phyloP scores from a whole-genome alignment of 805 yeast species.

The Saturnispora serradocipensis region DNA sequence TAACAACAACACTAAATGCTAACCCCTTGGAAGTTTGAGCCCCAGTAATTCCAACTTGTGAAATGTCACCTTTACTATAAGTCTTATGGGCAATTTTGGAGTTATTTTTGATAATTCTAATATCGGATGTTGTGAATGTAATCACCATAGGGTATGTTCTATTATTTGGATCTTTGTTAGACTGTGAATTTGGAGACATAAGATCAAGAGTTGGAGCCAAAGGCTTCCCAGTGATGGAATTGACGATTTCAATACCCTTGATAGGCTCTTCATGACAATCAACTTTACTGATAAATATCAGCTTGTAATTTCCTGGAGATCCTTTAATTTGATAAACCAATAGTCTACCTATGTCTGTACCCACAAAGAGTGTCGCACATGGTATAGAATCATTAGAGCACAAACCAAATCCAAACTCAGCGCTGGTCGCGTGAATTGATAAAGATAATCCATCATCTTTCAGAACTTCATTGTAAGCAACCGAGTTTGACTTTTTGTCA shows the following conservation, averaged over 20 bases:
- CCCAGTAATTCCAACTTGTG: conserved; percentile 45
- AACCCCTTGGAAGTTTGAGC: conserved; percentile 16
- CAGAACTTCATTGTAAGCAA: conserved; percentile 33
- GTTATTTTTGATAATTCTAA: conserved; percentile 54
- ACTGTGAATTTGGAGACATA: conserved; percentile 24
- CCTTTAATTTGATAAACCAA: conserved; percentile 60
- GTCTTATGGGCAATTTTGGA: conserved; percentile 56
- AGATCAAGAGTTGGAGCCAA: conserved; percentile 54
- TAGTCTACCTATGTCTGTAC: conserved; percentile 69
- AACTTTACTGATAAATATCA: conserved; percentile 39
- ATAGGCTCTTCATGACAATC: conserved; percentile 46
- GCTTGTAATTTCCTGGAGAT: conserved; percentile 51
- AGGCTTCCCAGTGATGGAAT: conserved; percentile 50
- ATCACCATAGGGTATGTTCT: conserved; percentile 54
- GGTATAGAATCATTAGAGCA: conserved; percentile 29
- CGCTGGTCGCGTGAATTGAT: conserved; percentile 37
- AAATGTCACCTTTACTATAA: conserved; percentile 41
- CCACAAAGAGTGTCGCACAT: conserved; percentile 65
- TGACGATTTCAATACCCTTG: conserved; percentile 47
- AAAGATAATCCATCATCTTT: conserved; percentile 23
- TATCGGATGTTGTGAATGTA: conserved; percentile 46
- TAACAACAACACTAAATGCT: conserved; percentile 24
- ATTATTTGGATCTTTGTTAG: conserved; percentile 31
- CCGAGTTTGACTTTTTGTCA: conserved; percentile 62
- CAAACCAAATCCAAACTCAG: conserved; percentile 69